Evolutionary conservation across 192 early-diverging fungal genomes (phyloP).

Genomic region (Linnemannia elongata): DNA sequence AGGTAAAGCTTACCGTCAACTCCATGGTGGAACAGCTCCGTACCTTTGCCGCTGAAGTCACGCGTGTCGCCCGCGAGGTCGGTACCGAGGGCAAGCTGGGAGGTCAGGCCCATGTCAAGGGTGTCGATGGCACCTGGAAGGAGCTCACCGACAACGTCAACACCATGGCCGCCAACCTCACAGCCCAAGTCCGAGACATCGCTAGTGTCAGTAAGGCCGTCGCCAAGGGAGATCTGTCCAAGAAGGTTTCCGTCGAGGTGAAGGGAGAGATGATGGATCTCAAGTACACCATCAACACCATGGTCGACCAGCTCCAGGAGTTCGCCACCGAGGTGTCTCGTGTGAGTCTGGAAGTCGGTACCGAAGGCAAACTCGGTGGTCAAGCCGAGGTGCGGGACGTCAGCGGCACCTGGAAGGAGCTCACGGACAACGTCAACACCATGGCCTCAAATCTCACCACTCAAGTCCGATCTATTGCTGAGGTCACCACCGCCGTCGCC

Average conservation of each 20-base stretch:
- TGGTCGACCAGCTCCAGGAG: slow-evolving; percentile 64
- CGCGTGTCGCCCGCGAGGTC: slow-evolving; percentile 72
- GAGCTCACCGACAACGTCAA: slow-evolving; percentile 80
- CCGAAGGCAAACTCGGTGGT: slow-evolving; percentile 35
- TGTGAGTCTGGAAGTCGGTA: slow-evolving; percentile 54
- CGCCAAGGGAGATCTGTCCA: slow-evolving; percentile 69
- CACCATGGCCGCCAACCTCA: slow-evolving; percentile 77
- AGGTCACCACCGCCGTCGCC: slow-evolving; percentile 70
- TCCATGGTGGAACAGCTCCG: slow-evolving; percentile 72
- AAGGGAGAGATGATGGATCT: slow-evolving; percentile 70
- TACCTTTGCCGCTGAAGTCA: slow-evolving; percentile 62
- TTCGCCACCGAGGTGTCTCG: slow-evolving; percentile 62
- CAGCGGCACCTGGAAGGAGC: slow-evolving; percentile 53
- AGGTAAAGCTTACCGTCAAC: slow-evolving; percentile 77
- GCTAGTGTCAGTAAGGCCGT: slow-evolving; percentile 78
- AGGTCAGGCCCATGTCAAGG: slow-evolving; percentile 70
- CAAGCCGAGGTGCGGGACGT: no score
- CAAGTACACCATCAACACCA: slow-evolving; percentile 66
- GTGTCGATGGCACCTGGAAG: slow-evolving; percentile 76
- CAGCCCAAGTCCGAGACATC: slow-evolving; percentile 76
- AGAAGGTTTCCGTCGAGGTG: slow-evolving; percentile 64
- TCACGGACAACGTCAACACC: slow-evolving; percentile 66
- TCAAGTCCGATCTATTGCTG: slow-evolving; percentile 70
- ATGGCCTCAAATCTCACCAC: slow-evolving; percentile 67
- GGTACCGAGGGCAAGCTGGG: slow-evolving; percentile 79